Base-by-base conservation (phyloP, 331 rosid species). In the Pyracantha coccinea region DNA sequence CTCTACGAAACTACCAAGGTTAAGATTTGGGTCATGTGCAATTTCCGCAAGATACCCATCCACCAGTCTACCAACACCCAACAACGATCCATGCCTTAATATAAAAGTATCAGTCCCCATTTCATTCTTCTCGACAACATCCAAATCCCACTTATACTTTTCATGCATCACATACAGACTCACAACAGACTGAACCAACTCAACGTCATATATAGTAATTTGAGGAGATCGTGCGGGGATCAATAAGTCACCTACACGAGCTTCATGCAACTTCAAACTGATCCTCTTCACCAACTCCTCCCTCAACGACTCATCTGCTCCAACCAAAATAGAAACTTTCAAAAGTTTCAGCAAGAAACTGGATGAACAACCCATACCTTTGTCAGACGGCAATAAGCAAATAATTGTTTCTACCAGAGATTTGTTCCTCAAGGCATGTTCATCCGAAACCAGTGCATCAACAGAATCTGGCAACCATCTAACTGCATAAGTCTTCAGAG, bases 401-500 rank as follows among this genome's bases (percentile, higher is more conserved):
- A 92, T 88, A 73, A 92, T 90, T 27, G 97, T 90, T 83, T 95
- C 96, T 16, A 92, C 92, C 17, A 95, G 90, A 62, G 91, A 86
- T 71, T 84, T 95, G 85, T 95, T 85, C 80, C 97, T 86, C 75
- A 71, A n/a, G 8, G 89, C 81, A 71, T 92, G 92, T 1, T 83
- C 91, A 32, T 92, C 94, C 16, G 91, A 95, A 76, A 91, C 86
- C 85, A 92, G 81, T 4, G 90, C 90, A 67, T 90, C 97, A 45
- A 95, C 89, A 72, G 97, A 85, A 83, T 90, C 97, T 38, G 97
- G 98, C 83, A 95, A 73, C 99, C 99, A 95, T 83, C 93, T 84
- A 33, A 90, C 71, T 6, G 92, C 97, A 74, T 95, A 92, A 47
- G 87, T 82, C 86, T 88, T 95, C 32, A 95, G 83, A 17, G 99